phyloP scores from a whole-genome alignment of 345 rosid species.

The Eucalyptus globulus region DNA sequence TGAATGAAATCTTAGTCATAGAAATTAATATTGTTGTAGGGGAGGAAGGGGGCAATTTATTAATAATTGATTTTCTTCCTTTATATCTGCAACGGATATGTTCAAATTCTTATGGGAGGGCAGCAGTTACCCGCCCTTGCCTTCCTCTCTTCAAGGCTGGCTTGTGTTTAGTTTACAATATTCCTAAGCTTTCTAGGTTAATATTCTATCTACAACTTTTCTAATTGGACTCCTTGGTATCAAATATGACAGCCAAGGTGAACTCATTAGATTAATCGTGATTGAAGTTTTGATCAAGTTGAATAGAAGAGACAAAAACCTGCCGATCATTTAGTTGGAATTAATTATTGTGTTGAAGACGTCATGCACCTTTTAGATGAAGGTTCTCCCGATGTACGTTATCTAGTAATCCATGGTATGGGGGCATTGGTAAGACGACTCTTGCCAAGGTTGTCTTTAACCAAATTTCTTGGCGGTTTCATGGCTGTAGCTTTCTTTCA shows the following conservation, averaged over 20 bases:
- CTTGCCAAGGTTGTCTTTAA: neutral
- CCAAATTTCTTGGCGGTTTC: neutral
- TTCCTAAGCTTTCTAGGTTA: too few relatives aligned
- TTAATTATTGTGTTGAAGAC: neutral
- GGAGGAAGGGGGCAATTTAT: too few relatives aligned
- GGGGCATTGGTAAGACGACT: neutral
- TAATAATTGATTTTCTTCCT: neutral
- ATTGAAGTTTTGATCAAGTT: neutral
- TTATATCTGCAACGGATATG: neutral
- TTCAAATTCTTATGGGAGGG: neutral
- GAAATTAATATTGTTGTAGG: too few relatives aligned
- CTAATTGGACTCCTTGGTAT: neutral
- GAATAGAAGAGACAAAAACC: neutral
- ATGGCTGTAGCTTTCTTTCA: neutral
- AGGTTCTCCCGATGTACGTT: neutral
- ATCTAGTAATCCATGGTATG: neutral
- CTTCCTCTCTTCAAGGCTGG: neutral
- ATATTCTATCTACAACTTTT: neutral
- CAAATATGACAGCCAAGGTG: neutral
- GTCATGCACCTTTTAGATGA: neutral
- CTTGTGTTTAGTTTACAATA: too few relatives aligned
- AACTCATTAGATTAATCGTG: neutral
- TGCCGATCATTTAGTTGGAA: neutral
- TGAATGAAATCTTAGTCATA: too few relatives aligned
- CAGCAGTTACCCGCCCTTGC: neutral